phyloP scores from a whole-genome alignment of 2,329 filamentous ascomycete genomes.

The Colletotrichum noveboracense region DNA sequence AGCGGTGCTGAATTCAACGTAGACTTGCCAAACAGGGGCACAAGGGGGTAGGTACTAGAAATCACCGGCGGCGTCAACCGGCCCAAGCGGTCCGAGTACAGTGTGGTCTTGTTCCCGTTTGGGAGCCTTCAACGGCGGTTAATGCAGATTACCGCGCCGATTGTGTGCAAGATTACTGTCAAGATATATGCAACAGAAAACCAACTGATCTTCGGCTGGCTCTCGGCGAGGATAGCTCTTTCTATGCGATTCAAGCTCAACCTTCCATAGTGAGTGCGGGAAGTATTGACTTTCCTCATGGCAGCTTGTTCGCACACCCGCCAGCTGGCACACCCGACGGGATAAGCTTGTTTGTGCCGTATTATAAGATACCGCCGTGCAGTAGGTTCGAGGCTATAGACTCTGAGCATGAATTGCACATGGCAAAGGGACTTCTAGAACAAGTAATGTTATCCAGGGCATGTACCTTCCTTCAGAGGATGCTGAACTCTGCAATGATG shows the following conservation, averaged over 20 bases:
- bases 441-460: background rate
- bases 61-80: background rate
- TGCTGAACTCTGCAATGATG: background rate
- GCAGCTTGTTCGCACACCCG: background rate
- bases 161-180: background rate
- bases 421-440: background rate
- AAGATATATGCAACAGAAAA: background rate
- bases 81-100: background rate
- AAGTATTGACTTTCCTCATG: background rate
- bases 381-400: background rate
- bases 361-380: background rate
- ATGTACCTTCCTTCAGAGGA: background rate
- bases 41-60: background rate
- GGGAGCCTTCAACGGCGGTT: background rate
- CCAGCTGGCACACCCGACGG: background rate
- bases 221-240: background rate
- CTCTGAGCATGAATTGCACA: background rate
- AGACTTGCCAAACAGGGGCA: background rate
- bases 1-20: fast-evolving
- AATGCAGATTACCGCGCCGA: background rate
- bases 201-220: background rate
- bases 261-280: background rate
- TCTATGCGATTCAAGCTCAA: background rate
- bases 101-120: background rate
- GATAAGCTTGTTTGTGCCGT: background rate